Evolutionary conservation across 208 protist species (phyloP), one percentile per base, ranked within the genome.

Genomic region (Leishmania aethiopica): DNA sequence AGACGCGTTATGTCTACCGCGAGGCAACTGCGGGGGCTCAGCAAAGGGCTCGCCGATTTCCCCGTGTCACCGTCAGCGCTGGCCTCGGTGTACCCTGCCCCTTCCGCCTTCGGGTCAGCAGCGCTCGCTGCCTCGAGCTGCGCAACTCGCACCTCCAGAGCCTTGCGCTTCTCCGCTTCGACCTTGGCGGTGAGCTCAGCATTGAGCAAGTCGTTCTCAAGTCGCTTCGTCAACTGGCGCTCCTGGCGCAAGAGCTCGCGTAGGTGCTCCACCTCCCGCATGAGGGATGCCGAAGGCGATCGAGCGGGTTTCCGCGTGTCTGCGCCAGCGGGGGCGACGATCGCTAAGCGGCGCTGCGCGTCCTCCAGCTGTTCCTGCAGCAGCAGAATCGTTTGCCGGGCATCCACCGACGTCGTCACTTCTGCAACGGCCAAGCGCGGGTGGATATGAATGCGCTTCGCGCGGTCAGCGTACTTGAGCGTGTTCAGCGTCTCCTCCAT

Each of bases 401-500:
- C 90, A 70, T 94, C 88, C 42, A 89, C 89, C 4, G 75, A 77
- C 1, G 72, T 83, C 32, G 55, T 73, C 25, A 73, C 84, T 25
- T 73, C 22, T 17, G 87, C 64, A 40, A 89, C 79, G 25, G 95
- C 91, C 19, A 94, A 80, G 73, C 93, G 87, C 22, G 95, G 95
- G 45, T 92, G 90, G 66, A 98, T 98, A 25, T 93, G 89, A 81
- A 99, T 99, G 73, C 95, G 92, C 83, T 98, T 97, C 22, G 97
- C 97, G 11, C 97, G 88, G 84, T 99, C 93, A 10, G 98, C 98
- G 87, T 99, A 99, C 89, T 99, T 98, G 73, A 99, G 90, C 32
- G 99, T 99, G 85, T 97, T 99, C 42, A 99, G 90, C 15, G 96
- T 98, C 85, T 99, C 99, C 78, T 99, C 98, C 60, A 99, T 90